Base-by-base conservation (phyloP, 192 early-diverging fungal species). In the Backusella mclennaniae region DNA sequence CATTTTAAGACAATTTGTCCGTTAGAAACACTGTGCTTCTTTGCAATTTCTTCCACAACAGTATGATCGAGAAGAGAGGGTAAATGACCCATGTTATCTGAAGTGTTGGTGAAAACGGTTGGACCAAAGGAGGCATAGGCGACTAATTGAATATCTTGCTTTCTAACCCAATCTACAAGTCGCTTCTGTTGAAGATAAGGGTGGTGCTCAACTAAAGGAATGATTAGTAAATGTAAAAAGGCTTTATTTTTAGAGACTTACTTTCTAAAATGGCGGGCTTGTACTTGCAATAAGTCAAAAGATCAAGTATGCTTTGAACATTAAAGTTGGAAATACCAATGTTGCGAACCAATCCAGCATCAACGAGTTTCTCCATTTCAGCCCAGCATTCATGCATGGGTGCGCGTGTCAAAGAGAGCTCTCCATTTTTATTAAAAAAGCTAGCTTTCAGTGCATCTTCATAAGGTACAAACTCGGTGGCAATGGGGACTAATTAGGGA, bases 271-370 rank as follows among this genome's bases (percentile, higher is more conserved):
- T 89, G 6, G 86, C 87, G 49, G 94, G 94, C 73, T 86, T 88
- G 77, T 93, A 87, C 44, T 82, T 76, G 41, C 87, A 85, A 67
- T 85, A 84, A 0, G 79, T 82, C 36, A 93, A 74, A 3, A 95
- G 59, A 46, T 91, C 84, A 82, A 89, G 79, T 19, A 78, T 14
- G 14, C 67, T 23, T 41, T 76, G 73, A 36, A 78, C 81, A 53
- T 82, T 82, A 53, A 89, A 90, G 84, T 95, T 95, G 74, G 90
- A 92, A 7, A 94, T 85, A 52, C 94, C 94, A 80, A 90, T 90
- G 69, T 84, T 82, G 19, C 79, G 80, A 46, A 84, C 85, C 67
- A 89, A 82, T 11, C 89, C 89, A 7, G 74, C 75, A 2, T 89
- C 84, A 15, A 92, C 89, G 17, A 95, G 73, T 39, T 84, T 81